Evolutionary conservation across 768 basidiomycete species (phyloP), one percentile per base, ranked within the genome.

Genomic region (Coprinellus micaceus): DNA sequence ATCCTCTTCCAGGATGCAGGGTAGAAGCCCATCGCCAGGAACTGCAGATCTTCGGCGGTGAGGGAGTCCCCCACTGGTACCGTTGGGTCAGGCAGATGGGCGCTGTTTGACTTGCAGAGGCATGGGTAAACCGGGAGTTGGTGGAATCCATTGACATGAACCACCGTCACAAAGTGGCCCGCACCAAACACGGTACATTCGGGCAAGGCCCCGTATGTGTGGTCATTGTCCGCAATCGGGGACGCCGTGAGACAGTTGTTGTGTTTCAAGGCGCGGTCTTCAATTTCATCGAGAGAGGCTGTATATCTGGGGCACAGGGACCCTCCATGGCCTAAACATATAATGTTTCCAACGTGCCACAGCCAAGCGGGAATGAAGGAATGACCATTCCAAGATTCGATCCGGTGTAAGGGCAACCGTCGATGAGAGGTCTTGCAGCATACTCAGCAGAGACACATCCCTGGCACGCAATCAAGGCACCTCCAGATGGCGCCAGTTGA

Each of bases 301-400:
- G 9, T 9, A 17, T 37, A 37, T 17, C 9, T 37, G 36, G 63
- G 66, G 52, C 64, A 67, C 0, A 52, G 56, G 0, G 21, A 4
- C 0, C 65, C 65, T 1, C 60, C 26, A 48, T 70, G 69, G 1
- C 67, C 66, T 2, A 63, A 10, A 26, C 63, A 59, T 15, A 64
- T 51, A 1, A 61, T 59, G 3, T 62, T 29, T 0, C 67, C 67
- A 2, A 64, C 39, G 22, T 66, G 43, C 49, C 58, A 60, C 2
- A 69, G 57, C 1, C 52, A 55, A 10, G 25, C 61, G 1, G 36
- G 26, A 3, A 51, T 12, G 25, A 62, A 68, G 37, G 36, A 62
- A 1, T 44, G 36, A 1, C 64, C 64, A 43, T 64, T 67, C 66
- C 66, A 66, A 7, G 37, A 17, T 49, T 66, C 36, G 1, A 68